Conservation (phyloP, 148 eudicot species). For the Amaranthus hypochondriacus region DNA sequence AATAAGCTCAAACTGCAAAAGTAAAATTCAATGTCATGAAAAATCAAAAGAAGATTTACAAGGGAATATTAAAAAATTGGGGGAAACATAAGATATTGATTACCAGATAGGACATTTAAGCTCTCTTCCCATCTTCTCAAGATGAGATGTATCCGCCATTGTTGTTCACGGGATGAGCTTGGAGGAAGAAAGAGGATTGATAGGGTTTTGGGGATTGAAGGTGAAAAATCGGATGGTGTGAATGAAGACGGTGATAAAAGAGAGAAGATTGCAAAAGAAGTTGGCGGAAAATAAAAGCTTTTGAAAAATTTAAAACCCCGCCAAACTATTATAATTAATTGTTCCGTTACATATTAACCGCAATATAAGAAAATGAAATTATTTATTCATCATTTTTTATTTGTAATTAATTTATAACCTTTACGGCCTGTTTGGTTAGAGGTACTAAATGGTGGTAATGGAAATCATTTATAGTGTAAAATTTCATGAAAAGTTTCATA, state of each 20-base stretch:
- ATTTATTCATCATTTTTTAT: no score
- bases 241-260: not conserved
- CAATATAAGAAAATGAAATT: no score
- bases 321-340: not conserved
- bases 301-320: conserved; percentile 19
- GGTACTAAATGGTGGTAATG: no score
- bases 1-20: conserved; percentile 71
- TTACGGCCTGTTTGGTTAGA: no score
- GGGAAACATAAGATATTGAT: not conserved
- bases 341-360: no score
- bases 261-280: conserved; percentile 32
- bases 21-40: not conserved
- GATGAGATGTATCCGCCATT: conserved; percentile 59
- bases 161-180: not conserved
- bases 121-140: conserved; percentile 73
- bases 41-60: not conserved
- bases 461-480: no score
- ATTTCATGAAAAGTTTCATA: no score
- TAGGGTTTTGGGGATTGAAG: not conserved
- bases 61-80: not conserved
- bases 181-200: not conserved
- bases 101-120: conserved; percentile 95
- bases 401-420: no score
- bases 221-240: not conserved
- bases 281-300: conserved; percentile 25